Conservation (phyloP, 768 basidiomycete species). For the Russula sp. region DNA sequence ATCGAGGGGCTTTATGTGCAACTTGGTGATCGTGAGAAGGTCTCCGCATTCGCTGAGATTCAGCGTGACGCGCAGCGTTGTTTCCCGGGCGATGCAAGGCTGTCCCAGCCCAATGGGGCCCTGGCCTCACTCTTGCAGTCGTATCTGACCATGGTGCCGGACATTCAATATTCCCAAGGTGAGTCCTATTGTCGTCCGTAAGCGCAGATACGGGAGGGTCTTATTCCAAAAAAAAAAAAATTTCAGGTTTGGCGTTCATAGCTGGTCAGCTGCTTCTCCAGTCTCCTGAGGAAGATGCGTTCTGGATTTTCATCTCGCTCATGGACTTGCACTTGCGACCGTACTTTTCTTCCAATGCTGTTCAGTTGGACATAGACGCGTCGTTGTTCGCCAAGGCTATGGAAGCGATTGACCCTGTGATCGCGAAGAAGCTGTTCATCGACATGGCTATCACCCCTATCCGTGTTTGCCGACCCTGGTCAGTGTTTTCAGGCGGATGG, state of each 20-base stretch:
- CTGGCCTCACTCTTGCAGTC: constrained; percentile 54
- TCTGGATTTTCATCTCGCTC: constrained; percentile 83
- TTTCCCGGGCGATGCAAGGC: constrained; percentile 53
- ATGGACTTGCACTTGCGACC: constrained; percentile 82
- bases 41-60: constrained; percentile 46
- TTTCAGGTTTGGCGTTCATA: constrained; percentile 59
- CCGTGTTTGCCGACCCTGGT: constrained; percentile 63
- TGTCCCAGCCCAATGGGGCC: constrained; percentile 51
- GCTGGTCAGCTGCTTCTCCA: constrained; percentile 67
- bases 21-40: constrained; percentile 50
- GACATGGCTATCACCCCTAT: constrained; percentile 56
- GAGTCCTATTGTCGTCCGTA: constrained; percentile 17
- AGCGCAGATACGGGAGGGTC: not conserved
- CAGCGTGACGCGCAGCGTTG: constrained; percentile 50
- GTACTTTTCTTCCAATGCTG: constrained; percentile 57
- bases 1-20: constrained; percentile 65
- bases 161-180: constrained; percentile 66
- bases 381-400: constrained; percentile 62
- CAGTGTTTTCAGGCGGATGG: constrained; percentile 19
- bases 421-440: constrained; percentile 63
- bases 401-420: constrained; percentile 50
- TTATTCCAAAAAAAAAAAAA: no score
- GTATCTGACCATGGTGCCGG: constrained; percentile 82
- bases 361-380: constrained; percentile 73
- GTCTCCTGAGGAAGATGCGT: constrained; percentile 82